These are phyloP conservation scores for Paecilomyces fulvus DNA, from an alignment of 2,329 filamentous ascomycete species.

Conservation along the genomic window DNA sequence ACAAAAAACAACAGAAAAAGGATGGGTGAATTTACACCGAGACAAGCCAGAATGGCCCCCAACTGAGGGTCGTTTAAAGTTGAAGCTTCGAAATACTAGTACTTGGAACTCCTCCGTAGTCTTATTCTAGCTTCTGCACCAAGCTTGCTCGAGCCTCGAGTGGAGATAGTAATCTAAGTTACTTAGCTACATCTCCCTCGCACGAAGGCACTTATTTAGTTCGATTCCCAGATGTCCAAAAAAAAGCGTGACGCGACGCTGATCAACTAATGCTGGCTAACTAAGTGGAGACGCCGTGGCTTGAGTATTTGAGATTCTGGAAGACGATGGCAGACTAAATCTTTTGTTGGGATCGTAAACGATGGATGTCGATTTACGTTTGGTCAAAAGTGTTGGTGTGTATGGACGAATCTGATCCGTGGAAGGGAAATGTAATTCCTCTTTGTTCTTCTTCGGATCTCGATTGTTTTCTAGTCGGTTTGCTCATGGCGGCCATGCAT, in stretches of 20 bases:
- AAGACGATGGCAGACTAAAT: neutral
- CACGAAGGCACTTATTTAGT: neutral
- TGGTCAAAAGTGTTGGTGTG: neutral
- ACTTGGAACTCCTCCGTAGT: neutral
- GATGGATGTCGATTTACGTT: neutral
- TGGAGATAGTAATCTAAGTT: neutral
- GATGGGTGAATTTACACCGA: neutral
- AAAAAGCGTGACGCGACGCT: neutral
- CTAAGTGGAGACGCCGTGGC: neutral
- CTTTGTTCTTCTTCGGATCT: neutral
- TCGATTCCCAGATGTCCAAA: neutral
- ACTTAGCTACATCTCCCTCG: neutral
- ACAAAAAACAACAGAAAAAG: neutral
- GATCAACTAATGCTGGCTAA: neutral
- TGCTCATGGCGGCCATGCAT: neutral
- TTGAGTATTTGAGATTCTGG: neutral
- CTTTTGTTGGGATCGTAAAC: neutral
- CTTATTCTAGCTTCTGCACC: neutral
- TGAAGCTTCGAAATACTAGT: neutral
- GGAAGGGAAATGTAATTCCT: neutral
- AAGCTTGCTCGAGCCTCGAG: neutral
- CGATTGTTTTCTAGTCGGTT: neutral
- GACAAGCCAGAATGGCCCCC: neutral
- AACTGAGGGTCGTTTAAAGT: neutral
- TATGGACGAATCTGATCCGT: neutral